phyloP scores from a whole-genome alignment of 2,329 filamentous ascomycete species.

The Pseudogymnoascus verrucosus region DNA sequence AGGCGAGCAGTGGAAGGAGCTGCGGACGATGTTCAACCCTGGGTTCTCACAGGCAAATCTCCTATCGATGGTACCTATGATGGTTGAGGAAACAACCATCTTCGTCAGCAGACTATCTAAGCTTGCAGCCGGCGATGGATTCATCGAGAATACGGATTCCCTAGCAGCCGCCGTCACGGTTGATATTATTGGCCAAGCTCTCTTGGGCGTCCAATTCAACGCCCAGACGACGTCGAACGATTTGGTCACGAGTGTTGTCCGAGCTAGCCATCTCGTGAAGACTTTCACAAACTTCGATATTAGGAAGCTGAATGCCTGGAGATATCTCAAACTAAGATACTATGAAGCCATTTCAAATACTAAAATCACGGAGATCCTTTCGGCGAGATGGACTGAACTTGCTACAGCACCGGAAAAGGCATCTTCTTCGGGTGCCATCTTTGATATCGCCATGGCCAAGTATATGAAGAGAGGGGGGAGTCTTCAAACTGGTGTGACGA shows the following conservation, averaged over 20 bases:
- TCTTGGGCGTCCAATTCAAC: conserved; percentile 10
- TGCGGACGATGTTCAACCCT: conserved; percentile 14
- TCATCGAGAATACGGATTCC: background rate
- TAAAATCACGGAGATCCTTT: background rate
- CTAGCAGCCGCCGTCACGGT: conserved; percentile 7
- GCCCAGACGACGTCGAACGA: conserved; percentile 10
- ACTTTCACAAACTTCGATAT: background rate
- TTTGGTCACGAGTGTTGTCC: conserved; percentile 6
- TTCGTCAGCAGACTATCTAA: conserved; percentile 8
- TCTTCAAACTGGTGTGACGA: background rate
- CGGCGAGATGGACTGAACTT: background rate
- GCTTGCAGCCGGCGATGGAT: background rate
- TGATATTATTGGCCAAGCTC: conserved; percentile 12
- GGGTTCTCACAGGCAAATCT: conserved; percentile 14
- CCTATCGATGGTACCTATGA: conserved; percentile 10
- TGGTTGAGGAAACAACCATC: conserved; percentile 12
- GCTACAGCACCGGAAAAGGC: background rate
- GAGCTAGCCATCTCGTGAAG: conserved; percentile 6
- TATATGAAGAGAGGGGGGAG: conserved; percentile 11
- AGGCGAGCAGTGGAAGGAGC: conserved; percentile 13
- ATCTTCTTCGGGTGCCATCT: conserved; percentile 1
- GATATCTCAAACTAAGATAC: background rate
- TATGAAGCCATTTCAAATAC: background rate
- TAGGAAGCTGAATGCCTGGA: background rate
- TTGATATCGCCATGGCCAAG: conserved; percentile 12